Evolutionary conservation across 192 early-diverging fungal genomes (phyloP), one percentile per base, ranked within the genome.

Genomic region (Coemansia sp.): DNA sequence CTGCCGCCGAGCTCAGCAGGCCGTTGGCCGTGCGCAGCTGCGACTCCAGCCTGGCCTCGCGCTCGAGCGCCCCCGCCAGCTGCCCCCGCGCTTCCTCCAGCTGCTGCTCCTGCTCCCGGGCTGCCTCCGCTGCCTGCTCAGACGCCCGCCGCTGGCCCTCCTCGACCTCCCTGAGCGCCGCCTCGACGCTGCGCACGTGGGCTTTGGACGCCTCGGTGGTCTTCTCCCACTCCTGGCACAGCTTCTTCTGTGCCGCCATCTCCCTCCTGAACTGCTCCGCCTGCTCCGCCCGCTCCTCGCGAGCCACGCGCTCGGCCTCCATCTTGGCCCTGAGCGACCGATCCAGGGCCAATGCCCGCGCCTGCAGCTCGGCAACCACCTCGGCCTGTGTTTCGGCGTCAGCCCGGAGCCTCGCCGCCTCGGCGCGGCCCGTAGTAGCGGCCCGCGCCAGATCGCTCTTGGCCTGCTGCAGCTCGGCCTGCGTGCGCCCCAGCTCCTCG

Each of bases 181-280:
- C 66, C 53, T 89, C 83, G 57, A 88, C 72, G 48, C 86, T 84
- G 6, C 75, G 76, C 26, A 85, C 68, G 9, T 85, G 82, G 18
- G 64, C 60, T 62, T 88, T 88, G 59, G 83, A 77, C 1, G 86
- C 85, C 16, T 76, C 70, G 3, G 85, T 84, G 33, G 80, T 81
- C 23, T 79, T 74, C 67, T 87, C 84, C 77, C 84, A 89, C 37
- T 90, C 81, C 10, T 77, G 84, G 21, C 83, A 83, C 31, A 90
- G 77, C 53, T 84, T 81, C 56, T 84, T 85, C 67, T 90, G 90
- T 4, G 85, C 79, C 11, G 77, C 83, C 85, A 90, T 89, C 56
- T 92, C 90, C 60, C 70, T 79, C 24, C 82, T 74, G 74, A 90
- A 92, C 60, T 86, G 83, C 63, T 88, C 85, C 3, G 81, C 77